Conservation (phyloP, 176 grass and related monocot species). For the Poa pratensis region DNA sequence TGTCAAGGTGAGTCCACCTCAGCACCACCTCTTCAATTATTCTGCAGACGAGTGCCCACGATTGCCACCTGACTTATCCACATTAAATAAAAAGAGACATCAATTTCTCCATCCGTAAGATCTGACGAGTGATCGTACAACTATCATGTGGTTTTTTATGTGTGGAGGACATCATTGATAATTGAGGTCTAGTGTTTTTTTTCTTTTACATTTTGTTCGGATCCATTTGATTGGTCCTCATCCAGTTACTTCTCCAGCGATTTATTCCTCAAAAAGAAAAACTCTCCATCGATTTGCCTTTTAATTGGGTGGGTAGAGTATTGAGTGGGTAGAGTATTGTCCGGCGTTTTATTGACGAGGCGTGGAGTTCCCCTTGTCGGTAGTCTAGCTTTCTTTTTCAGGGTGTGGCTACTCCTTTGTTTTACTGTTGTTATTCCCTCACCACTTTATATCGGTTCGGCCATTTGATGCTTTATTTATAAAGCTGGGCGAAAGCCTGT, state of each 20-base stretch:
- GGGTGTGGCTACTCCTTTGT: too few relatives aligned
- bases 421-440: too few relatives aligned
- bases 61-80: neutral
- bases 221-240: neutral
- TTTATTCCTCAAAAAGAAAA: too few relatives aligned
- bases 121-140: too few relatives aligned
- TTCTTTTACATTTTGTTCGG: neutral
- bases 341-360: too few relatives aligned
- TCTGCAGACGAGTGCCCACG: neutral
- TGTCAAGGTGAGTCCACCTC: constrained; percentile 78
- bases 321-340: too few relatives aligned
- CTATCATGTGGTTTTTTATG: neutral
- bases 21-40: neutral
- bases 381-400: too few relatives aligned
- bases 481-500: too few relatives aligned
- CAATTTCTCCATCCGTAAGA: neutral
- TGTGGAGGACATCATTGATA: neutral
- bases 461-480: too few relatives aligned
- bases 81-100: neutral
- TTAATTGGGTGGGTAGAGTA: neutral
- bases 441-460: too few relatives aligned
- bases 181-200: neutral
- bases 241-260: neutral
- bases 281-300: neutral
- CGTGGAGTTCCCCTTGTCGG: too few relatives aligned